Evolutionary conservation across 2,329 filamentous ascomycete species (phyloP), one percentile per base, ranked within the genome.

Genomic region (Penicillium sumatraense): DNA sequence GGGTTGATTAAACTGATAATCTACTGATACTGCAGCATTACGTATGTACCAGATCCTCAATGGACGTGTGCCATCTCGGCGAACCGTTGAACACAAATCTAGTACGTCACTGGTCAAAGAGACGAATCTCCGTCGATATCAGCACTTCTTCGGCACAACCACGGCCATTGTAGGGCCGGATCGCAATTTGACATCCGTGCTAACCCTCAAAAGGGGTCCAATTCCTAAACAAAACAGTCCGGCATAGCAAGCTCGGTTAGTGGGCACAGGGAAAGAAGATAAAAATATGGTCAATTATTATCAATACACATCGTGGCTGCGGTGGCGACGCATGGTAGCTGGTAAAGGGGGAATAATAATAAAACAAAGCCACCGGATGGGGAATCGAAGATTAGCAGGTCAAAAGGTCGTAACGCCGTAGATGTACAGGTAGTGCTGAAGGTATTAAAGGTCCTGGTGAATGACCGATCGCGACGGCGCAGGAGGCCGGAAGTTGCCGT

Each of bases 121-220:
- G 63, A 63, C 55, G n/a, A 47, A 60, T 49, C 52, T 52, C 65
- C 59, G n/a, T 75, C 62, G 54, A 83, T 95, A 82, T 96, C 85
- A 95, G 92, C 92, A 96, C 91, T 91, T 96, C 91, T 96, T 93
- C 90, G 92, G 92, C 93, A 91, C 93, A 95, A 93, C 86, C 84
- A 82, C 86, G 92, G 90, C 89, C 90, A 96, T 87, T 78, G 65
- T 72, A 70, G 74, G 78, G 87, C 88, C 85, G 85, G 82, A 89
- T 93, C 95, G 93, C 87, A 97, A 96, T 96, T 96, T 96, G 92
- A 97, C 92, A 96, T 96, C 90, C 89, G 90, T 96, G 93, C 93
- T 93, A 78, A 14, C 42, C 42, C 42, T 11, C 64, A 13, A 13
- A 42, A 44, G 24, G 35, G 20, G 20, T 24, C 23, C 14, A 24